phyloP scores from a whole-genome alignment of 495 filamentous ascomycete genomes.

The Achaetomiella virescens region DNA sequence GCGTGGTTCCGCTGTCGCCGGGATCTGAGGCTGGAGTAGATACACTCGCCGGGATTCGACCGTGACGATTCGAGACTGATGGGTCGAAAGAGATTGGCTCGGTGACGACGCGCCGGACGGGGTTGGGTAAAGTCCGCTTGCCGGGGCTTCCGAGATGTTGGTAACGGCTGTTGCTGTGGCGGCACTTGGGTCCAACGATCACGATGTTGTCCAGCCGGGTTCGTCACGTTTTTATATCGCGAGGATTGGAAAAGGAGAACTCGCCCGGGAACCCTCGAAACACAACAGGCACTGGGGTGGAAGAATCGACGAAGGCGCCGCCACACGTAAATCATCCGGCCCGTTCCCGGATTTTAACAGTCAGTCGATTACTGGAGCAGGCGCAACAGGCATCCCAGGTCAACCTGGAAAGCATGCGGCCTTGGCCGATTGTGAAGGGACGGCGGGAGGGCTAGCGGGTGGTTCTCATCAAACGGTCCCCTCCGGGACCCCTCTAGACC shows the following conservation, averaged over 20 bases:
- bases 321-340: neutral
- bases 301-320: neutral
- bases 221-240: neutral
- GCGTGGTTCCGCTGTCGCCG: neutral
- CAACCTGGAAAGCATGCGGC: neutral
- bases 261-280: neutral
- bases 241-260: neutral
- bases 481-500: neutral
- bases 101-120: neutral
- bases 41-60: neutral
- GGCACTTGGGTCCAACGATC: neutral
- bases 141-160: no score
- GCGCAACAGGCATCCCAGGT: neutral
- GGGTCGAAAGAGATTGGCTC: neutral
- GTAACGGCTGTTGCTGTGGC: neutral
- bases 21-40: neutral
- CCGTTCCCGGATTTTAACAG: neutral
- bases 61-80: neutral
- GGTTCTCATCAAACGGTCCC: conserved; percentile 2
- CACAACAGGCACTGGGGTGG: neutral
- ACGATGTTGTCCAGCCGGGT: neutral
- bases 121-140: neutral
- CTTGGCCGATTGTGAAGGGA: conserved; percentile 1
- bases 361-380: neutral
- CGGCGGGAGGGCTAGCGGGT: neutral